These are phyloP conservation scores for Aegilops speltoides DNA, from an alignment of 176 grass and related monocot genomes.

Conservation along the genomic window DNA sequence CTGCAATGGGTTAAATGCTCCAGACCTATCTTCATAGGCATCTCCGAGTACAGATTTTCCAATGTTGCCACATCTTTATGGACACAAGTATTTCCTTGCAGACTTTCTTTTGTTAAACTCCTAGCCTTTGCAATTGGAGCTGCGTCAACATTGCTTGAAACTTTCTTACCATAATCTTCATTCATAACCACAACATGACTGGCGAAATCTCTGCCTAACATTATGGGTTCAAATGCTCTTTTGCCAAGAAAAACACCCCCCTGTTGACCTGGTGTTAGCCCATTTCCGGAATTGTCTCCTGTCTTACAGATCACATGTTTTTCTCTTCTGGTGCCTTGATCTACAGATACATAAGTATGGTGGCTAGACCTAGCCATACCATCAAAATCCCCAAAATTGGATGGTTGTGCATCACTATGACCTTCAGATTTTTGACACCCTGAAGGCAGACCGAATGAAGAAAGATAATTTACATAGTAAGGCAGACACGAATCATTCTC, in stretches of 20 bases:
- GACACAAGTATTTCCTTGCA: slow-evolving; percentile 1
- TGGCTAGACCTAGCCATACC: neutral
- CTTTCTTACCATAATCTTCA: slow-evolving; percentile 23
- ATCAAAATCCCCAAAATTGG: neutral
- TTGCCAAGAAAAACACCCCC: neutral
- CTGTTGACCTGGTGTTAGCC: slow-evolving; percentile 4
- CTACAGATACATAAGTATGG: neutral
- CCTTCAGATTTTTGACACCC: slow-evolving; percentile 20
- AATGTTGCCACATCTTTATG: slow-evolving; percentile 9
- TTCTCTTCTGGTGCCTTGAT: slow-evolving; percentile 20
- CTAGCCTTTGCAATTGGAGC: neutral
- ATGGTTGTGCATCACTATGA: slow-evolving; percentile 10
- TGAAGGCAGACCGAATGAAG: neutral
- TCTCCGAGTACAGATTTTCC: slow-evolving; percentile 18
- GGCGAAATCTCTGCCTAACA: neutral
- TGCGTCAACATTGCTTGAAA: slow-evolving; percentile 12
- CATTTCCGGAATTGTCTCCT: neutral
- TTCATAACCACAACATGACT: neutral
- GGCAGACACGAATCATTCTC: slow-evolving; percentile 1
- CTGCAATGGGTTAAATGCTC: slow-evolving; percentile 22
- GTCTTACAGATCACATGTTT: neutral
- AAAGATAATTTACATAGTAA: neutral
- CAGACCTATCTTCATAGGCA: slow-evolving; percentile 9
- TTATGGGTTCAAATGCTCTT: neutral
- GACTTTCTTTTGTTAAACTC: slow-evolving; percentile 8